phyloP scores from a whole-genome alignment of 306 rosid genomes.

The Gastrolobium bilobum region DNA sequence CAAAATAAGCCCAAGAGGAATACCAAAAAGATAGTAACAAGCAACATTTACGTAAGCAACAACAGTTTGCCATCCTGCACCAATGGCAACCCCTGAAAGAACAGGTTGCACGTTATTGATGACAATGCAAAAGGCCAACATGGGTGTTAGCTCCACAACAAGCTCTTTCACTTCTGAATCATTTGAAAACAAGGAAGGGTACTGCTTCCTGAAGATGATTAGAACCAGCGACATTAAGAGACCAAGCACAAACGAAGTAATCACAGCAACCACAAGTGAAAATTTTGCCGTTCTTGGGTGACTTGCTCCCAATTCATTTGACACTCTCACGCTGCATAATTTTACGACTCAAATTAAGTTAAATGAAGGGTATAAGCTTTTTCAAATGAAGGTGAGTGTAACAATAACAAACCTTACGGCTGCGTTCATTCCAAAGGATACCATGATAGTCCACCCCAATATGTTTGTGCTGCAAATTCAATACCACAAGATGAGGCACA shows the following conservation, averaged over 20 bases:
- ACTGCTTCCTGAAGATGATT: constrained; percentile 48
- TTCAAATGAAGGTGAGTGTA: background rate
- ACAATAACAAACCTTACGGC: constrained; percentile 69
- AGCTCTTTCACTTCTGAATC: constrained; percentile 58
- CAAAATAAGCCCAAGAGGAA: constrained; percentile 75
- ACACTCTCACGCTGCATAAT: constrained; percentile 80
- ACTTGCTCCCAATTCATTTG: constrained; percentile 88
- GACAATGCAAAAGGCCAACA: constrained; percentile 73
- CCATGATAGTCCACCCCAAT: constrained; percentile 80
- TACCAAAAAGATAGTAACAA: constrained; percentile 78
- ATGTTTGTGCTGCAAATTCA: constrained; percentile 78
- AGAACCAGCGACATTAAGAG: constrained; percentile 55
- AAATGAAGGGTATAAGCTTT: background rate
- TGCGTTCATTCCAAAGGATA: constrained; percentile 76
- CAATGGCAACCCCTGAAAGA: constrained; percentile 89
- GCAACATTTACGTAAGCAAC: constrained; percentile 81
- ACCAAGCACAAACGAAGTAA: constrained; percentile 56
- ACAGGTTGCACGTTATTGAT: constrained; percentile 88
- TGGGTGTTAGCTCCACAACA: constrained; percentile 71
- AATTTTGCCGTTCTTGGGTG: constrained; percentile 91
- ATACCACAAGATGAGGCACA: background rate
- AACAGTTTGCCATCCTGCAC: constrained; percentile 88
- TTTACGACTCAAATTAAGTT: background rate
- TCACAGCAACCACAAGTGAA: constrained; percentile 76
- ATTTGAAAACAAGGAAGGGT: constrained; percentile 69